These are phyloP conservation scores for Lantana camara DNA, from an alignment of 257 asterid genomes.

Conservation along the genomic window DNA sequence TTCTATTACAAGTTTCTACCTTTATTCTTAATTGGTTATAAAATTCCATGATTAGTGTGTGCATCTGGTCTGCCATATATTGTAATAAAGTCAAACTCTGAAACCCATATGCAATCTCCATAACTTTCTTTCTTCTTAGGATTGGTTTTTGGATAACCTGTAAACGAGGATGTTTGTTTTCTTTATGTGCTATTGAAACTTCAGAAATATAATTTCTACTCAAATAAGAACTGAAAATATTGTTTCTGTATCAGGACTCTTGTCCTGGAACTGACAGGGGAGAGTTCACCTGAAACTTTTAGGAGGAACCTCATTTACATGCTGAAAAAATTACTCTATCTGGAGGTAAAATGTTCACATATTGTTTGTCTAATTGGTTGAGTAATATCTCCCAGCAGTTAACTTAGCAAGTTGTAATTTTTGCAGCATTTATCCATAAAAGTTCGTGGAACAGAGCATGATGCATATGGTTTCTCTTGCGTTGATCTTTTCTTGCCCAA, in stretches of 20 bases:
- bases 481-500: slow-evolving; percentile 50
- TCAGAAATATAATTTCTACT: neutral
- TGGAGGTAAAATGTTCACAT: slow-evolving; percentile 59
- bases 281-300: slow-evolving; percentile 40
- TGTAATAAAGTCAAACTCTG: neutral
- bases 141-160: slow-evolving; percentile 1
- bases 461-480: slow-evolving; percentile 34
- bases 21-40: neutral
- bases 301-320: slow-evolving; percentile 41
- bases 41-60: neutral
- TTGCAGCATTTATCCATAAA: slow-evolving; percentile 71
- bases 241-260: slow-evolving; percentile 56
- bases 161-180: neutral
- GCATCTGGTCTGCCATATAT: neutral
- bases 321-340: slow-evolving; percentile 40
- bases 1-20: neutral
- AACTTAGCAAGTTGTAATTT: slow-evolving; percentile 21
- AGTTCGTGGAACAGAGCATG: slow-evolving; percentile 52
- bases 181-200: neutral
- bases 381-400: slow-evolving; percentile 16
- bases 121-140: slow-evolving; percentile 6
- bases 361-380: neutral
- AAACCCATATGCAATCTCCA: neutral
- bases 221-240: slow-evolving; percentile 7
- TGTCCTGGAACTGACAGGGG: slow-evolving; percentile 59